Evolutionary conservation across 208 protist species (phyloP).

Genomic region (Leishmania amazonensis): DNA sequence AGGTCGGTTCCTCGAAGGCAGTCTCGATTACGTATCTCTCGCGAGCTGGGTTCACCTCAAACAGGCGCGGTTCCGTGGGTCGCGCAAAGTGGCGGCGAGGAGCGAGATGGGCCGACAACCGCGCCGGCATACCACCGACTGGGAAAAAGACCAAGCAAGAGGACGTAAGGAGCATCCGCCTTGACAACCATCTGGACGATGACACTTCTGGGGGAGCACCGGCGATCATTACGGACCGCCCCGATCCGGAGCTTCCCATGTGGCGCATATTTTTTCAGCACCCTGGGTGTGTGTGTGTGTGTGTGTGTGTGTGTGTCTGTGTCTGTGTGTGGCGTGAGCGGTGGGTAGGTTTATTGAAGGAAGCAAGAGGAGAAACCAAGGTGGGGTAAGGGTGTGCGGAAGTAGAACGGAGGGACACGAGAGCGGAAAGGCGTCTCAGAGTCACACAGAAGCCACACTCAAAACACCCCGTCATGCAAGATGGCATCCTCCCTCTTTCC

Average conservation of each 20-base stretch:
- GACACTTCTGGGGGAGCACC: not conserved
- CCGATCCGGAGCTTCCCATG: not conserved
- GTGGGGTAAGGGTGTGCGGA: not conserved
- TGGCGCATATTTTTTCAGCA: not conserved
- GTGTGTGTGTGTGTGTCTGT: not conserved
- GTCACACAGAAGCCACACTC: not conserved
- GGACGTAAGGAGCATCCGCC: not conserved
- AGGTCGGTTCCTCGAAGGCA: constrained; percentile 87
- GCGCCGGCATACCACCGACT: not conserved
- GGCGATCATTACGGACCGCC: not conserved
- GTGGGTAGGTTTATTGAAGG: not conserved
- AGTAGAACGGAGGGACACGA: not conserved
- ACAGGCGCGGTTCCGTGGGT: constrained; percentile 21
- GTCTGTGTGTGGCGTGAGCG: not conserved
- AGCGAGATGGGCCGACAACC: not conserved
- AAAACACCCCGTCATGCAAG: not conserved
- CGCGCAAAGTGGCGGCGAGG: constrained; percentile 28
- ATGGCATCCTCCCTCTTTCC: not conserved
- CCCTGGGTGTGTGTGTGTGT: not conserved
- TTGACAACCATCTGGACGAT: not conserved
- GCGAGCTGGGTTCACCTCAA: constrained; percentile 52
- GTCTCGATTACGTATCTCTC: constrained; percentile 73
- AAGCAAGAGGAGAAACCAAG: not conserved
- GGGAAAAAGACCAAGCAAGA: not conserved
- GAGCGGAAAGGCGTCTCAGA: not conserved